Percentiles rank a stretch among this genome's conserved stretches.
phyloP scores from a whole-genome alignment of 108 stramenopile species.

The Nannochloropsis gaditana region DNA sequence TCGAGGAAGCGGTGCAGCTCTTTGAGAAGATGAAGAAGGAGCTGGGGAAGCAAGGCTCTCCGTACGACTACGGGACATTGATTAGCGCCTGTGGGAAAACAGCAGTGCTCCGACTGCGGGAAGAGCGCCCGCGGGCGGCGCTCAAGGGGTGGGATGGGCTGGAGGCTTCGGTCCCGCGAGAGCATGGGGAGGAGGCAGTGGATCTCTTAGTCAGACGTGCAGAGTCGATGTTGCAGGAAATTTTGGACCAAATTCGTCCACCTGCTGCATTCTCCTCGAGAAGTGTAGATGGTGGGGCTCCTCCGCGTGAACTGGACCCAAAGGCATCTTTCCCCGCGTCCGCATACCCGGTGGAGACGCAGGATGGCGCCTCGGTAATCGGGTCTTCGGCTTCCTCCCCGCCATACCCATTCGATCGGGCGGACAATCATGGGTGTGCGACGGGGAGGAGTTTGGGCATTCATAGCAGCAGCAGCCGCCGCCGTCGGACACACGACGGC shows the following conservation, averaged over 20 bases:
- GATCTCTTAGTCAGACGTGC: not conserved
- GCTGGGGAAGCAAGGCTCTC: not conserved
- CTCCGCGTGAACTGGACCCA: no score
- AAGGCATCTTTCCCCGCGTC: no score
- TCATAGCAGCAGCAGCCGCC: not conserved
- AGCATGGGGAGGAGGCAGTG: not conserved
- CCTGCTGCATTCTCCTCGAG: no score
- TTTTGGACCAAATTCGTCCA: not conserved
- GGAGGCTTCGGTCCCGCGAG: not conserved
- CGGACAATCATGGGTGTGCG: no score
- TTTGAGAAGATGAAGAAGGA: conserved; percentile 18
- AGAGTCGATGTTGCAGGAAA: not conserved
- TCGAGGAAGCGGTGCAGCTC: not conserved
- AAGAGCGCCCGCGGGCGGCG: no score
- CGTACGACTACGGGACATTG: conserved; percentile 8
- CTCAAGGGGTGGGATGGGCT: no score
- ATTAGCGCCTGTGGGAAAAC: conserved; percentile 17
- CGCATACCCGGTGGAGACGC: no score
- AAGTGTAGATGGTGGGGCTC: no score
- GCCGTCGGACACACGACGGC: not conserved
- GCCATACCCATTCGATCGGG: no score
- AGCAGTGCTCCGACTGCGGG: not conserved
- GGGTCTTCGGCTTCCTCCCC: no score
- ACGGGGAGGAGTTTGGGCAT: no score
- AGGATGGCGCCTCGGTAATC: no score